These are phyloP conservation scores for Fusarium beomiforme DNA, from an alignment of 2,329 filamentous ascomycete species.

Conservation along the genomic window DNA sequence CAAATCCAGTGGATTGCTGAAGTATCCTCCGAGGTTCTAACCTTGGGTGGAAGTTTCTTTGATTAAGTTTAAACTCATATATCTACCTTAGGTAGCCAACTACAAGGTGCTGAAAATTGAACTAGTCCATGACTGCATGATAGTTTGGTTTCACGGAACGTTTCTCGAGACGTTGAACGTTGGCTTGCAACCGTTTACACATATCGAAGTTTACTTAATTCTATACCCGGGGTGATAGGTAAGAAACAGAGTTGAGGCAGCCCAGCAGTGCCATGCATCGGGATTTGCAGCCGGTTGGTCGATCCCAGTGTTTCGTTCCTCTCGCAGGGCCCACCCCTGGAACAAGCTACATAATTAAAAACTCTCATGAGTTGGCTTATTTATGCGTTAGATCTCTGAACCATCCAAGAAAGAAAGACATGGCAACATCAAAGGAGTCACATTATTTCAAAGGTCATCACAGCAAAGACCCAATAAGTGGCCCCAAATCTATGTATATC, in stretches of 20 bases:
- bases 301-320: conserved; percentile 10
- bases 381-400: conserved; percentile 11
- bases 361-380: conserved; percentile 9
- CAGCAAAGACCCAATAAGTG: background rate
- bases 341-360: conserved; percentile 6
- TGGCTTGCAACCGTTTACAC: background rate
- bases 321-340: conserved; percentile 31
- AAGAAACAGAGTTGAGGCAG: conserved; percentile 14
- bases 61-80: no score
- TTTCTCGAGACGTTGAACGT: conserved; percentile 17
- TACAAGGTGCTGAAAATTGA: no score
- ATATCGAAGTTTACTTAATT: background rate
- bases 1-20: no score
- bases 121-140: conserved; percentile 1
- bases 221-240: conserved; percentile 3
- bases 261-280: conserved; percentile 20
- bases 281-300: conserved; percentile 30
- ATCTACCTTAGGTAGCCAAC: no score
- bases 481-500: background rate
- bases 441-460: background rate
- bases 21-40: no score
- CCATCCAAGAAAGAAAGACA: background rate
- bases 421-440: background rate
- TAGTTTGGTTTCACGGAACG: conserved; percentile 4
- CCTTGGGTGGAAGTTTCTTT: no score